Evolutionary conservation across 495 filamentous ascomycete genomes (phyloP), one percentile per base, ranked within the genome.

Genomic region (Aspergillus conjunctus): DNA sequence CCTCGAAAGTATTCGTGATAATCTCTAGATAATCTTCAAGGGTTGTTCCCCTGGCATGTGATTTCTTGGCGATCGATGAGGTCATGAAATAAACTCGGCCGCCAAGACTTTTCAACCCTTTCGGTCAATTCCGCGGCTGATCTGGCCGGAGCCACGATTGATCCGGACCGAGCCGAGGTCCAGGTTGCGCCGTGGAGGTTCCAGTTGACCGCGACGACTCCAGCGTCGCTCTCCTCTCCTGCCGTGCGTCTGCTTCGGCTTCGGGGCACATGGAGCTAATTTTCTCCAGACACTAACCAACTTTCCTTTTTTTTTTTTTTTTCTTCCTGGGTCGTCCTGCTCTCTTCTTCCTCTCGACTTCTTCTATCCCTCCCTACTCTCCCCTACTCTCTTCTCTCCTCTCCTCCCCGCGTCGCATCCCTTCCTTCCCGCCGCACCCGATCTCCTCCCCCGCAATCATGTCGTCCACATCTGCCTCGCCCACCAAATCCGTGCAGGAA

Each of bases 81-180:
- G 26, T 26, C 2, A 26, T 2, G 26, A 26, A 26, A 26, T 26
- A 5, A 26, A 26, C 26, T 2, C 5, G 26, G 5, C 5, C 2
- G 26, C 26, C 26, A 26, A n/a, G n/a, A n/a, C n/a, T n/a, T n/a
- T n/a, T n/a, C n/a, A n/a, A n/a, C n/a, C n/a, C n/a, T n/a, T n/a
- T n/a, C n/a, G n/a, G 26, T 26, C 5, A 26, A 26, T 45, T 20
- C 54, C 54, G 44, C 54, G 44, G 26, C 53, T 48, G 21, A 26
- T 15, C 17, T 43, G 21, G 12, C 9, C 32, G 62, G 58, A 55
- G 10, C 12, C 56, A 52, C 7, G 18, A 52, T 69, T 70, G 63
- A 54, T 67, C 65, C 72, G 70, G 17, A 20, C 70, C 66, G 72
- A 75, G 66, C 72, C 72, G 67, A 70, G 72, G 72, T 66, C 57